Evolutionary conservation across 208 protist species (phyloP).

Genomic region (Crithidia acanthocephali): DNA sequence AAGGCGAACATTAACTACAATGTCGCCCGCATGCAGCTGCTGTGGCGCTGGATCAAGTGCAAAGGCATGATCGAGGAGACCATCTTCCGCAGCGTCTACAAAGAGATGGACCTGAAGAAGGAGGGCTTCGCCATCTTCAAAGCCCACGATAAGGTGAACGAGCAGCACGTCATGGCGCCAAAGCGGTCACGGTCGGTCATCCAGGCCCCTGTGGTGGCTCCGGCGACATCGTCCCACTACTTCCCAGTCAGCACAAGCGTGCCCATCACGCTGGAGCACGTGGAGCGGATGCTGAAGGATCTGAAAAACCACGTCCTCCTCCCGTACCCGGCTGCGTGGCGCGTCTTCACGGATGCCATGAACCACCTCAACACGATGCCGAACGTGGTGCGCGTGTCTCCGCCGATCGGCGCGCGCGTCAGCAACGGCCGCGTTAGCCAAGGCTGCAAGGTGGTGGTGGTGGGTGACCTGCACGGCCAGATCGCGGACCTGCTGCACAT

Average conservation of each 20-base stretch:
- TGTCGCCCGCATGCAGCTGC: slow-evolving; percentile 80
- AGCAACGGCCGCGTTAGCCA: slow-evolving; percentile 77
- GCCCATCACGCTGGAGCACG: slow-evolving; percentile 76
- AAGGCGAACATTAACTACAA: slow-evolving; percentile 51
- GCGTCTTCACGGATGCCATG: slow-evolving; percentile 86
- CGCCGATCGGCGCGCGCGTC: slow-evolving; percentile 66
- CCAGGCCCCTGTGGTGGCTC: slow-evolving; percentile 66
- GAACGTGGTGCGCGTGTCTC: slow-evolving; percentile 79
- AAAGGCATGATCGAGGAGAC: slow-evolving; percentile 78
- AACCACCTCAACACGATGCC: slow-evolving; percentile 86
- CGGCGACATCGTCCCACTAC: slow-evolving; percentile 78
- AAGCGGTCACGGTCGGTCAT: slow-evolving; percentile 77
- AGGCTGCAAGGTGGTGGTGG: slow-evolving; percentile 86
- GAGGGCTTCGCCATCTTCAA: slow-evolving; percentile 90
- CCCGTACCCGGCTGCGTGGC: slow-evolving; percentile 83
- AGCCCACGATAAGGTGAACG: slow-evolving; percentile 80
- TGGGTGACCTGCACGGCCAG: slow-evolving; percentile 91
- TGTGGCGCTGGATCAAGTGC: slow-evolving; percentile 87
- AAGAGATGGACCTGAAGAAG: slow-evolving; percentile 90
- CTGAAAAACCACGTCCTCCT: slow-evolving; percentile 70
- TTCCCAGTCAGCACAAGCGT: slow-evolving; percentile 59
- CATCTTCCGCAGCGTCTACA: slow-evolving; percentile 81
- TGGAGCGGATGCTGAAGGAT: slow-evolving; percentile 76
- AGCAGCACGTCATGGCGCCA: slow-evolving; percentile 71
- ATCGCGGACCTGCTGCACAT: slow-evolving; percentile 88